Base-by-base conservation (phyloP, 140 eudicot species). In the Erigeron philadelphicus region DNA sequence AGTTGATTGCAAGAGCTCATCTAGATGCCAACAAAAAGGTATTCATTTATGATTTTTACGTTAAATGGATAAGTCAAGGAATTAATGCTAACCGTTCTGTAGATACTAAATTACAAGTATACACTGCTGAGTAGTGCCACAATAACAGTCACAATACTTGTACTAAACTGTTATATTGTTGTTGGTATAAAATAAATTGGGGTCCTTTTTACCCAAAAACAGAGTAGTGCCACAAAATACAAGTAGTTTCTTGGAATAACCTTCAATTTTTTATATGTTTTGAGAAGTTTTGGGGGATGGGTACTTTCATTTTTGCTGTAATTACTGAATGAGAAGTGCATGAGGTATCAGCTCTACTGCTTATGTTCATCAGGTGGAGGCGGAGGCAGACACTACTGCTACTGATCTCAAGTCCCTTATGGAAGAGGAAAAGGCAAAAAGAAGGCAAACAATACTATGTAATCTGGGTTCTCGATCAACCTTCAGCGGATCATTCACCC, bases 361-460 rank as follows among this genome's bases (percentile, higher is more conserved):
- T 41, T 50, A 9, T 48, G 41, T 82, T 43, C 40, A 62, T 81
- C 56, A 88, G 93, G 93, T 70, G 58, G 85, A 62, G 45, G 95
- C 71, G 63, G 82, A 73, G 54, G 75, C 88, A 52, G 82, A 86
- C 78, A 80, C 83, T 48, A 63, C 90, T 70, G 66, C 85, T 35
- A 68, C 76, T 61, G 81, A 86, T 79, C 95, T 92, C 64, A 80
- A 75, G 73, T 81, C 76, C 63, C 67, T 92, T 45, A 89, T 86
- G 81, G 85, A 92, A 75, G 96, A 92, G 80, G 98, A 92, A 84
- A 82, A 74, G 65, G 92, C 81, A 61, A 89, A 81, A 75, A 84
- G 85, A 77, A 89, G 84, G 77, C 83, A 78, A 59, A 61, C 54
- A 43, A 89, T 90, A 72, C 74, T 81, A 38, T 81, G 65, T 74